These are phyloP conservation scores for Verticillium nubilum DNA, from an alignment of 2,329 filamentous ascomycete species.

Conservation along the genomic window DNA sequence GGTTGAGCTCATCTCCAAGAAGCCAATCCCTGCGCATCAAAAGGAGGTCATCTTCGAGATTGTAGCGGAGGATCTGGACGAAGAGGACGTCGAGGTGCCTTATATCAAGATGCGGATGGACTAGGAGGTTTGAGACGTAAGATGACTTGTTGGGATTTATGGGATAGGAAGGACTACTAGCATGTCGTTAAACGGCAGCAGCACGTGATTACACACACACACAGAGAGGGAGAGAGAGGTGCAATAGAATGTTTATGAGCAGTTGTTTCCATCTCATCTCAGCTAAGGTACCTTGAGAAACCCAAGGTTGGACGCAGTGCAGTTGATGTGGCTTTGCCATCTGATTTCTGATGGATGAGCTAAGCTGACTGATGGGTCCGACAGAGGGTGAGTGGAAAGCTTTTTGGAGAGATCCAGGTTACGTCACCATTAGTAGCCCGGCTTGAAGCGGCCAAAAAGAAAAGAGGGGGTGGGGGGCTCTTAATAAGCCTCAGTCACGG, in stretches of 20 bases:
- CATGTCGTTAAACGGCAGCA: background rate
- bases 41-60: conserved; percentile 97
- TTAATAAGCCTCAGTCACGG: background rate
- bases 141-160: background rate
- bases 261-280: no score
- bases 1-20: conserved; percentile 85
- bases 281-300: no score
- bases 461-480: background rate
- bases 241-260: background rate
- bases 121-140: conserved; percentile 11
- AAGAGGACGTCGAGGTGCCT: conserved; percentile 93
- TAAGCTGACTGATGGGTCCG: no score
- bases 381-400: no score
- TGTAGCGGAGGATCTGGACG: conserved; percentile 80
- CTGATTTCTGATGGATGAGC: no score
- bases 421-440: conserved; percentile 29
- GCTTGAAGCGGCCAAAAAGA: background rate
- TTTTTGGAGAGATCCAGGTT: conserved; percentile 12
- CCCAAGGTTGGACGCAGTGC: no score
- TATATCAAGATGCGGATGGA: conserved; percentile 85
- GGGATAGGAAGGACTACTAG: background rate
- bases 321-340: no score
- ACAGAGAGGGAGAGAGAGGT: background rate
- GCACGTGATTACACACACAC: background rate
- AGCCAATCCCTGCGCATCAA: conserved; percentile 83